Evolutionary conservation across 805 yeast species (phyloP).

Genomic region (Maudiozyma saulgeensis): DNA sequence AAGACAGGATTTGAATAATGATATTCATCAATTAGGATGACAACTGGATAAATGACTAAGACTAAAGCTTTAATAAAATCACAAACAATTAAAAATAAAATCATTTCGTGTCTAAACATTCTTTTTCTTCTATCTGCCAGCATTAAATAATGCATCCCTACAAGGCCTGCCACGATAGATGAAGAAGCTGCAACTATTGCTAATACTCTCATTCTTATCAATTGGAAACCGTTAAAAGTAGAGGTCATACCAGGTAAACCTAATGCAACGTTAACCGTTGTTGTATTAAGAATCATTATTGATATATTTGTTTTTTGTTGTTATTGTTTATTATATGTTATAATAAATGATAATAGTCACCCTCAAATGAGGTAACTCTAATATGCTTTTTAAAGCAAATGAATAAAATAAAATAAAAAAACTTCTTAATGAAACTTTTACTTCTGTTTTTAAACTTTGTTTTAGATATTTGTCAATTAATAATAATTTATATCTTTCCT

Average conservation of each 20-base stretch:
- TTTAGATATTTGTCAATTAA: neutral
- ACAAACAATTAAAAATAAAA: slow-evolving; percentile 55
- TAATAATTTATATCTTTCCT: neutral
- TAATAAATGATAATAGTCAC: neutral
- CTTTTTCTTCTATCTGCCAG: slow-evolving; percentile 56
- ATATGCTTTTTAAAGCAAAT: neutral
- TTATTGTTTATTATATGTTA: neutral
- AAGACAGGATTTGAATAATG: slow-evolving; percentile 42
- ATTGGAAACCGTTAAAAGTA: slow-evolving; percentile 13
- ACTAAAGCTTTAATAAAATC: slow-evolving; percentile 69
- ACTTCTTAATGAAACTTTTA: neutral
- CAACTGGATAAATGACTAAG: slow-evolving; percentile 57
- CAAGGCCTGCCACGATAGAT: slow-evolving; percentile 45
- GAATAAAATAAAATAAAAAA: neutral
- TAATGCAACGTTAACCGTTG: slow-evolving; percentile 24
- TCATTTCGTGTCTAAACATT: slow-evolving; percentile 62
- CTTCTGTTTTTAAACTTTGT: neutral
- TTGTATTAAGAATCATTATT: slow-evolving; percentile 14
- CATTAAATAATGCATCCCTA: slow-evolving; percentile 48
- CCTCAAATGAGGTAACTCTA: neutral
- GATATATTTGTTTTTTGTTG: neutral
- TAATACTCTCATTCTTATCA: slow-evolving; percentile 28
- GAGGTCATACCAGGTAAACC: slow-evolving; percentile 30
- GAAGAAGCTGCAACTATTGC: slow-evolving; percentile 41
- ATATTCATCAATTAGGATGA: slow-evolving; percentile 36